Evolutionary conservation across 164 flowering plant species (phyloP).

Genomic region (Tetrastigma voinierianum): DNA sequence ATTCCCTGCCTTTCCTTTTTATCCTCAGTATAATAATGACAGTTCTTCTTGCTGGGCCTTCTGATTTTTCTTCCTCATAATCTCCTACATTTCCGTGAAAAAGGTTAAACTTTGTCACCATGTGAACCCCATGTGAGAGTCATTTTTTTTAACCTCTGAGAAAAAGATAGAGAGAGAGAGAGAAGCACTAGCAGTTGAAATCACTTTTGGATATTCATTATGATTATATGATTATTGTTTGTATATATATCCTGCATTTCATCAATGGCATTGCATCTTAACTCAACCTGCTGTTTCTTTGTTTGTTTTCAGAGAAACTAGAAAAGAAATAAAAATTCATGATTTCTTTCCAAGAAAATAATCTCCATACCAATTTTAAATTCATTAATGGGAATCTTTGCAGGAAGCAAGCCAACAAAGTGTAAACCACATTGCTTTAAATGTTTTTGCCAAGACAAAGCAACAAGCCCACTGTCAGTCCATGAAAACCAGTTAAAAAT

Average conservation of each 20-base stretch:
- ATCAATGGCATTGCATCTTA: no score
- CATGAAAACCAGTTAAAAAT: constrained; percentile 9
- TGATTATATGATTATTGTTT: no score
- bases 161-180: no score
- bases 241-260: no score
- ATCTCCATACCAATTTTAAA: background rate
- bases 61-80: constrained; percentile 16
- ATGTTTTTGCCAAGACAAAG: background rate
- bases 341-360: no score
- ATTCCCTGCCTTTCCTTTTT: constrained; percentile 25
- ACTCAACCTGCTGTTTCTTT: no score
- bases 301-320: no score
- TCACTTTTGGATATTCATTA: no score
- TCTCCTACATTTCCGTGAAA: constrained; percentile 39
- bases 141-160: constrained; percentile 16
- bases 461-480: constrained; percentile 7
- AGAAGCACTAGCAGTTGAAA: no score
- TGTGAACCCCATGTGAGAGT: constrained; percentile 8
- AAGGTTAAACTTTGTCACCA: constrained; percentile 29
- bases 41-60: constrained; percentile 25
- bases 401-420: background rate
- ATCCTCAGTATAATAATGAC: constrained; percentile 26
- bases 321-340: no score
- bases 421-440: background rate
- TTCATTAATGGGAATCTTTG: constrained; percentile 7